These are phyloP conservation scores for Rubroboletus satanas DNA, from an alignment of 768 basidiomycete genomes.

Conservation along the genomic window DNA sequence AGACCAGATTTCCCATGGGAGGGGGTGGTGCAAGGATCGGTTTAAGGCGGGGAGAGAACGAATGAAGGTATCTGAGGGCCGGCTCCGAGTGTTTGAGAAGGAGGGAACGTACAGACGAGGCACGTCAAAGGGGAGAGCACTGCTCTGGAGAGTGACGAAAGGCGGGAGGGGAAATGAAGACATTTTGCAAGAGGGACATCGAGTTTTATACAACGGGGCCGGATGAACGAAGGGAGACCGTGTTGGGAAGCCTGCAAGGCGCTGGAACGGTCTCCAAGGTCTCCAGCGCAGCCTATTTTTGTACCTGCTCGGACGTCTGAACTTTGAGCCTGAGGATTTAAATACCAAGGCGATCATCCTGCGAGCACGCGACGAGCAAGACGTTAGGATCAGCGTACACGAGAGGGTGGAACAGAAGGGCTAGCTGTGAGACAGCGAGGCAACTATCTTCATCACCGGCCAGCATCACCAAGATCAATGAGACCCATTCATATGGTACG, in stretches of 20 bases:
- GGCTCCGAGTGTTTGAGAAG: neutral
- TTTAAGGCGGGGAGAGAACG: neutral
- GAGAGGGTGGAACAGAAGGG: neutral
- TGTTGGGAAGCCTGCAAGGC: neutral
- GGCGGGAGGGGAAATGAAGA: no score
- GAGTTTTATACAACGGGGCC: neutral
- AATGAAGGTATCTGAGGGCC: conserved; percentile 17
- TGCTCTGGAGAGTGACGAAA: neutral
- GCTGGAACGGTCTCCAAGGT: conserved; percentile 1
- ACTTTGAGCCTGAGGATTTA: neutral
- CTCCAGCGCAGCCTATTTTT: neutral
- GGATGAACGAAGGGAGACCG: neutral
- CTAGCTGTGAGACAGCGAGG: neutral
- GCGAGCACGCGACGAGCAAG: neutral
- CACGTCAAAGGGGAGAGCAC: neutral
- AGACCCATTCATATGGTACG: neutral
- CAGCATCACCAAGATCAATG: neutral
- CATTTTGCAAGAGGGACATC: neutral
- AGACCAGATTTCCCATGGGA: conserved; percentile 74
- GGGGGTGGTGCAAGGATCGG: neutral
- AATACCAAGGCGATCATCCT: no score
- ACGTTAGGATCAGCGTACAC: no score
- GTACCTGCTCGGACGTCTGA: neutral
- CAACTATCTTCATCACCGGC: no score
- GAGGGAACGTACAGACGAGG: neutral